A percentile compares a stretch with the other conserved stretches of the same genome.
Evolutionary conservation across 2,329 filamentous ascomycete genomes (phyloP).

Genomic region (Colletotrichum zoysiae): DNA sequence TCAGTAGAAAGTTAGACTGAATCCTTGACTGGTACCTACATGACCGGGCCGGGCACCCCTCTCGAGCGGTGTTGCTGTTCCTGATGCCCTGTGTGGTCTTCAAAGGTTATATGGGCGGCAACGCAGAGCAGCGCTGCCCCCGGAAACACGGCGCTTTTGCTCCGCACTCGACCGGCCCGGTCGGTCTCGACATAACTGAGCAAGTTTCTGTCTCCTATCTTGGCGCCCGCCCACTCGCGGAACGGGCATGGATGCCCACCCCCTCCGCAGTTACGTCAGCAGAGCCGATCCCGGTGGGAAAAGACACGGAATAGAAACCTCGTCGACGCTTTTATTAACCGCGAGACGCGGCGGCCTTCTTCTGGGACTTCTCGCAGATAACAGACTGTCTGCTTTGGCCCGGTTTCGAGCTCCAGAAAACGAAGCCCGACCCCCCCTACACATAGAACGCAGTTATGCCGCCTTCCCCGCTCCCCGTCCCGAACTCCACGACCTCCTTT

Average conservation of each 20-base stretch:
- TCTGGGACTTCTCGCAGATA: background rate
- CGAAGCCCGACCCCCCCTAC: too few relatives aligned
- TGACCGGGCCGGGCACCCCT: slow-evolving; percentile 5
- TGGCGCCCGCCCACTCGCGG: background rate
- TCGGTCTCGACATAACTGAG: background rate
- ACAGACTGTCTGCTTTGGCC: background rate
- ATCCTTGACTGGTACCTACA: background rate
- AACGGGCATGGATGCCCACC: background rate
- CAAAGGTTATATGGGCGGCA: background rate
- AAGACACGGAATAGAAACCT: background rate
- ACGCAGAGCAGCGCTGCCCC: background rate
- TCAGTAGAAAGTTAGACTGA: too few relatives aligned
- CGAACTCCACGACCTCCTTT: slow-evolving; percentile 41
- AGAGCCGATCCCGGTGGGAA: background rate
- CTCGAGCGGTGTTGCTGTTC: background rate
- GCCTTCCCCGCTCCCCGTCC: slow-evolving; percentile 37
- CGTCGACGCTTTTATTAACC: slow-evolving; percentile 4
- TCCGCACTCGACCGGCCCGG: slow-evolving; percentile 9
- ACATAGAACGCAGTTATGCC: slow-evolving; percentile 14
- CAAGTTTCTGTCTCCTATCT: background rate
- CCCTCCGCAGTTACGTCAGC: background rate
- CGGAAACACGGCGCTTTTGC: background rate
- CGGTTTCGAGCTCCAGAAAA: background rate
- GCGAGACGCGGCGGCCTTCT: background rate
- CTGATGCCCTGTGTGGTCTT: too few relatives aligned